These are phyloP conservation scores for Candida tetrigidarum DNA, from an alignment of 1,139 yeast genomes.

Conservation along the genomic window DNA sequence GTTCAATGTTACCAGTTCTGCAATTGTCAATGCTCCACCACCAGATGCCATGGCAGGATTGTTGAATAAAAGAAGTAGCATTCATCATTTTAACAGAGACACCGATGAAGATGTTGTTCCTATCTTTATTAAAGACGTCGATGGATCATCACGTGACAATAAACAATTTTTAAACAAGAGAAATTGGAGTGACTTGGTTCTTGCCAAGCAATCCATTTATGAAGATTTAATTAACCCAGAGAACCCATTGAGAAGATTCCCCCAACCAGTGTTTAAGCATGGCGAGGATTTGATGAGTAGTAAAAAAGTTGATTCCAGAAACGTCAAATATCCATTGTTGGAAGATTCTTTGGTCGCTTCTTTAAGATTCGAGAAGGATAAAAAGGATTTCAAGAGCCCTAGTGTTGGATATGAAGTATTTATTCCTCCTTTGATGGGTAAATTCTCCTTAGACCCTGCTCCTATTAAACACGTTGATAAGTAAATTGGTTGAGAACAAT, in stretches of 20 bases:
- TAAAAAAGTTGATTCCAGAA: slow-evolving; percentile 21
- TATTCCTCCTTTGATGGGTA: slow-evolving; percentile 62
- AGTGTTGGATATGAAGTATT: slow-evolving; percentile 70
- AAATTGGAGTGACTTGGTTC: slow-evolving; percentile 65
- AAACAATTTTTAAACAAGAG: slow-evolving; percentile 73
- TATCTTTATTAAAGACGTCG: slow-evolving; percentile 64
- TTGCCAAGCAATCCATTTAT: slow-evolving; percentile 41
- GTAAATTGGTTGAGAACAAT: background rate
- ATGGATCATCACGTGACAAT: slow-evolving; percentile 58
- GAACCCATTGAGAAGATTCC: slow-evolving; percentile 26
- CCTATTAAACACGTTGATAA: slow-evolving; percentile 35
- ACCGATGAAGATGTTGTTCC: slow-evolving; percentile 86
- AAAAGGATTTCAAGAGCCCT: slow-evolving; percentile 50
- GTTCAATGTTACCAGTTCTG: slow-evolving; percentile 84
- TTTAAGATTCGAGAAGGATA: slow-evolving; percentile 72
- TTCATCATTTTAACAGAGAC: slow-evolving; percentile 64
- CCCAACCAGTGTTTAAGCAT: slow-evolving; percentile 28
- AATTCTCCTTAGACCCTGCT: slow-evolving; percentile 35
- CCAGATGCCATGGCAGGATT: slow-evolving; percentile 83
- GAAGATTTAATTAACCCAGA: slow-evolving; percentile 15
- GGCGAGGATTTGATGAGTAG: slow-evolving; percentile 14
- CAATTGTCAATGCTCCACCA: slow-evolving; percentile 92
- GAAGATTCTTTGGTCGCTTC: slow-evolving; percentile 67
- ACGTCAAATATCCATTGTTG: slow-evolving; percentile 55
- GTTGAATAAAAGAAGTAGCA: slow-evolving; percentile 63